phyloP scores from a whole-genome alignment of 108 stramenopile species.

The Cylindrotheca closterium region DNA sequence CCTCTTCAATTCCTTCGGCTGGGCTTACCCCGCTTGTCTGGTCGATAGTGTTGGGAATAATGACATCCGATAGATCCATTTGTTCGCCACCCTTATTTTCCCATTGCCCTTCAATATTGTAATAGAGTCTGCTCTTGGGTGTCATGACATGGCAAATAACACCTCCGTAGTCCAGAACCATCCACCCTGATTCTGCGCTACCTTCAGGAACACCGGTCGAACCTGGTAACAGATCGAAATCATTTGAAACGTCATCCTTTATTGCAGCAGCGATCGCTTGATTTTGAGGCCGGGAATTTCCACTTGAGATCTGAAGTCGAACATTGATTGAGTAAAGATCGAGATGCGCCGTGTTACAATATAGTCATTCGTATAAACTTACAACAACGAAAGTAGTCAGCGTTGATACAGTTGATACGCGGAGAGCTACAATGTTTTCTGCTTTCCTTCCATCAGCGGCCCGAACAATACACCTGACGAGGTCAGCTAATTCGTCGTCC shows the following conservation, averaged over 20 bases:
- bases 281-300: slow-evolving; percentile 91
- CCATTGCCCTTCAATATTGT: slow-evolving; percentile 90
- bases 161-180: slow-evolving; percentile 88
- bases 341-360: too few species aligned
- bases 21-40: slow-evolving; percentile 23
- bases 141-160: slow-evolving; percentile 95
- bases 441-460: slow-evolving; percentile 91
- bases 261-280: slow-evolving; percentile 90
- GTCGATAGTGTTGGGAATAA: slow-evolving; percentile 36
- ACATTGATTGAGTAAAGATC: too few species aligned
- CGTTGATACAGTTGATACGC: slow-evolving; percentile 68
- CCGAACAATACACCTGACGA: slow-evolving; percentile 45
- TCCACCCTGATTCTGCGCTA: slow-evolving; percentile 90
- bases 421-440: slow-evolving; percentile 79
- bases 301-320: slow-evolving; percentile 41
- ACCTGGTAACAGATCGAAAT: slow-evolving; percentile 42
- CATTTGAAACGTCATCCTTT: slow-evolving; percentile 68
- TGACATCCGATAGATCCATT: slow-evolving; percentile 63
- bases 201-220: slow-evolving; percentile 85
- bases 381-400: slow-evolving; percentile 75
- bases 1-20: slow-evolving; percentile 26
- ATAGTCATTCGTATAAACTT: background rate
- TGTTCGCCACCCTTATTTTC: slow-evolving; percentile 62
- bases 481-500: slow-evolving; percentile 29
- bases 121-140: slow-evolving; percentile 83